Evolutionary conservation across 768 basidiomycete species (phyloP).

Genomic region (Suillus alpinus): DNA sequence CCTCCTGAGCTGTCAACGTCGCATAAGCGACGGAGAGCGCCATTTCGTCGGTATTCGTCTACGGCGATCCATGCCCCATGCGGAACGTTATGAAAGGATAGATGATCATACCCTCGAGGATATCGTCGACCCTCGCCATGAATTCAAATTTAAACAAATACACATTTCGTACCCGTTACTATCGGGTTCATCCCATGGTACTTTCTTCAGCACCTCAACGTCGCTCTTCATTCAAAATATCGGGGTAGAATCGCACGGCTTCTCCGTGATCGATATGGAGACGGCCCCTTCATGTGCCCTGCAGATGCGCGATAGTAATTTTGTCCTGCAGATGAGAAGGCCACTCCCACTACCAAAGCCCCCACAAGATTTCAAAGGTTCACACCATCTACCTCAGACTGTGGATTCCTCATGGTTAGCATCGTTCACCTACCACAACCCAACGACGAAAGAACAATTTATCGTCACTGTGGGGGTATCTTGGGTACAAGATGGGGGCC

Average conservation of each 20-base stretch:
- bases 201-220: neutral
- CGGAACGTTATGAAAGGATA: constrained; percentile 1
- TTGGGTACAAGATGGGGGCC: neutral
- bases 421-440: neutral
- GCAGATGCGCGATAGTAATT: neutral
- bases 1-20: neutral
- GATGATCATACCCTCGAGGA: neutral
- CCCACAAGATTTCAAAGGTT: neutral
- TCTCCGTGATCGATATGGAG: neutral
- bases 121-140: neutral
- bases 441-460: neutral
- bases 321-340: neutral
- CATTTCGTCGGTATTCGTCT: neutral
- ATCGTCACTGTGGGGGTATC: neutral
- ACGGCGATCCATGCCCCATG: neutral
- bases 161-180: neutral
- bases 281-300: neutral
- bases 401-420: neutral
- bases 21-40: neutral
- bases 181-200: accelerated
- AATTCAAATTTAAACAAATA: neutral
- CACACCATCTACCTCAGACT: neutral
- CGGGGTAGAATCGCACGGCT: neutral
- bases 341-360: neutral
- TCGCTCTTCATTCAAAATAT: neutral